Evolutionary conservation across 257 asterid genomes (phyloP), one percentile per base, ranked within the genome.

Genomic region (Galeopsis tetrahit): DNA sequence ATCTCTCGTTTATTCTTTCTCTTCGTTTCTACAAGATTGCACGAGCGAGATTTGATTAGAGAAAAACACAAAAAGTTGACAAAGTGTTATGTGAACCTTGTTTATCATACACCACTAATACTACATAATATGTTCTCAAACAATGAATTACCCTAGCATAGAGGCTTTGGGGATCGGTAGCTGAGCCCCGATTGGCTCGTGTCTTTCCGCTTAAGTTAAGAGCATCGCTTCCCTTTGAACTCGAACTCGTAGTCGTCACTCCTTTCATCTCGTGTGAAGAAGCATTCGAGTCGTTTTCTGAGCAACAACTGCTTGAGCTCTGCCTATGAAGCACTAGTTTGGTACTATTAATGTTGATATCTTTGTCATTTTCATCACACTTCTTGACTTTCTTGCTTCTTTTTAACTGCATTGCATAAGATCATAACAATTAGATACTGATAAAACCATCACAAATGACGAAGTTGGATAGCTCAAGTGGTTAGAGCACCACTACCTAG

Each of bases 101-200:
- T 21, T 21, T 21, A 21, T 21, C 28, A 21, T 21, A 21, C 28
- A 21, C 28, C 28, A 21, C 28, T 21, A 21, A 21, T 21, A 21
- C 28, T 21, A 21, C 0, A 21, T 21, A 21, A 21, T 21, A 21
- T 21, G 28, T 21, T 21, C 28, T 21, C 28, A 21, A 21, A 21
- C 28, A 21, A 21, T 21, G 28, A 21, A 15, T 67, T 82, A 85
- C 90, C 90, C 87, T 80, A 7, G 90, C 87, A 64, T 82, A 82
- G 70, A 82, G 82, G 87, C 90, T 85, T 63, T 85, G 90, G 4
- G 90, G 89, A 71, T 85, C 89, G 3, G 87, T 85, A 3, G 89
- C 89, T 4, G 89, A 82, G n/a, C 87, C 89, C 52, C 85, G 53
- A 46, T 79, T 74, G 10, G 85, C 84, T 57, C 84, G 66, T 15